Percentiles rank a stretch among this genome's conserved stretches.
Conservation (phyloP, 1,284 basidiomycete genomes). For the Albatrellus sp. region DNA sequence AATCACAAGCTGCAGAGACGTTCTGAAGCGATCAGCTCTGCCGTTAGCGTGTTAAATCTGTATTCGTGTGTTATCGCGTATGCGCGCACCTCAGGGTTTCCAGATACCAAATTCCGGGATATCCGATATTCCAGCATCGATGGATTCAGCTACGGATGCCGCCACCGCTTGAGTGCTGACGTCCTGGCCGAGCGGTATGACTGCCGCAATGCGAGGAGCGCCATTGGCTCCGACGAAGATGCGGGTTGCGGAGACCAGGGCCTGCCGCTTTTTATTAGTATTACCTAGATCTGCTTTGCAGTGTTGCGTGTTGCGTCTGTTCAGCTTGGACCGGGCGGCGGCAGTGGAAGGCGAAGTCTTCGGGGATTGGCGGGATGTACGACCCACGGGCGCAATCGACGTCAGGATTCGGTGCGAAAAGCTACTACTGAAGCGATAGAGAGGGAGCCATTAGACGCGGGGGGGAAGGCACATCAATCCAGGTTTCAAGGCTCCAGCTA, state of each 20-base stretch:
- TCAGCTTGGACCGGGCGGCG: conserved; percentile 49
- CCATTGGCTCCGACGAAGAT: conserved; percentile 71
- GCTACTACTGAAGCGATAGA: too few relatives aligned
- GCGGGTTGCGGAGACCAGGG: conserved; percentile 56
- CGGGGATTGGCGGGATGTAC: conserved; percentile 36
- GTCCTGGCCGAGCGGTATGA: conserved; percentile 68
- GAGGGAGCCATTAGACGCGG: too few relatives aligned
- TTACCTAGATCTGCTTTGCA: conserved; percentile 72
- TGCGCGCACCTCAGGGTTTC: conserved; percentile 49
- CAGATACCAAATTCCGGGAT: conserved; percentile 44
- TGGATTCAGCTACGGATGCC: conserved; percentile 47
- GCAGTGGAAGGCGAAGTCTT: conserved; percentile 33
- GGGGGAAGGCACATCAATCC: conserved; percentile 2
- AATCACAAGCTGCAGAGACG: conserved; percentile 77
- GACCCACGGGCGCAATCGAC: conserved; percentile 26
- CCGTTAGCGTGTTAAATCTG: not conserved
- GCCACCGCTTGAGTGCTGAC: conserved; percentile 42
- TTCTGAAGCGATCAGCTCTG: conserved; percentile 81
- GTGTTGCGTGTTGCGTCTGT: conserved; percentile 70
- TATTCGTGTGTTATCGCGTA: not conserved
- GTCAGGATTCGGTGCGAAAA: too few relatives aligned
- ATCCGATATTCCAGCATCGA: conserved; percentile 47
- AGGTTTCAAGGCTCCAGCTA: too few relatives aligned
- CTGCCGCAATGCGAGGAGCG: conserved; percentile 68
- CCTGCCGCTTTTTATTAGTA: conserved; percentile 58